Evolutionary conservation across 2,329 filamentous ascomycete genomes (phyloP).

Genomic region (Scleromitrula shiraiana): DNA sequence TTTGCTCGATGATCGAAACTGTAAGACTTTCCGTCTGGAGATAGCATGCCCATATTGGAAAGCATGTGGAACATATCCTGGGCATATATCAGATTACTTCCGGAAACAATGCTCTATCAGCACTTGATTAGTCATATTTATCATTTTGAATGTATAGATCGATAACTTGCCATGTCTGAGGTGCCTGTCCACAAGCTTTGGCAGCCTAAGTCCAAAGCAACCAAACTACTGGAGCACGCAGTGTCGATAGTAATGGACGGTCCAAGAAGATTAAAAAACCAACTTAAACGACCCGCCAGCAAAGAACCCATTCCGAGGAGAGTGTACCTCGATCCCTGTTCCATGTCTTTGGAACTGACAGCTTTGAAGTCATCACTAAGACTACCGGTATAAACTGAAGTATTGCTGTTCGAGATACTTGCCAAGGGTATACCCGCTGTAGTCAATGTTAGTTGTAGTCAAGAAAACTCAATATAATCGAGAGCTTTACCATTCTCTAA

Average conservation of each 20-base stretch:
- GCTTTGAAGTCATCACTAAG: background rate
- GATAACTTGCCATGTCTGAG: constrained; percentile 29
- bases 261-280: constrained; percentile 29
- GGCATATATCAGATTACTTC: constrained; percentile 30
- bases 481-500: constrained; percentile 25
- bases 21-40: constrained; percentile 31
- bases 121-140: background rate
- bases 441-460: background rate
- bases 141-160: constrained; percentile 15
- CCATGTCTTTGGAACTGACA: background rate
- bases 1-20: constrained; percentile 53
- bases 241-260: constrained; percentile 42
- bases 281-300: constrained; percentile 25
- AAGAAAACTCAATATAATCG: background rate
- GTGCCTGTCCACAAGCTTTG: constrained; percentile 37
- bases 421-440: background rate
- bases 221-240: constrained; percentile 47
- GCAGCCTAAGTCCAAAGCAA: constrained; percentile 45
- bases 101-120: constrained; percentile 31
- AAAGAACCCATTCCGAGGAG: background rate
- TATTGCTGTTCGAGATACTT: background rate
- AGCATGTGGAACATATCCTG: constrained; percentile 28
- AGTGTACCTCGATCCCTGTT: background rate
- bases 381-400: background rate
- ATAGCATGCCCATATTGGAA: constrained; percentile 16